Evolutionary conservation across 768 basidiomycete genomes (phyloP).

Genomic region (Leucocoprinus leucothites): DNA sequence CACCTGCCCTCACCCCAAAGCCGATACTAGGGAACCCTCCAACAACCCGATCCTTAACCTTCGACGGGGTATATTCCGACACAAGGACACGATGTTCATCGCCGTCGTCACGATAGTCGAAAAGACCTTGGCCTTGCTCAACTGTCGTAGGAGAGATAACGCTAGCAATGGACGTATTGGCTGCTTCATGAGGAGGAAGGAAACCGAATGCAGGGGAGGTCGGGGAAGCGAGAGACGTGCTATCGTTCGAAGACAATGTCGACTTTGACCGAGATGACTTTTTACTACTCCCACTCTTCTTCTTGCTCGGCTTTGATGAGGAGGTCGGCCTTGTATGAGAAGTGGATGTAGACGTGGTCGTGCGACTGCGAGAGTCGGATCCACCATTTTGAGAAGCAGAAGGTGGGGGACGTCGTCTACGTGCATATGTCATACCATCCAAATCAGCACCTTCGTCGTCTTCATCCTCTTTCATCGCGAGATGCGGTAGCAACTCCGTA

Average conservation of each 20-base stretch:
- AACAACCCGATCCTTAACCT: neutral
- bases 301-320: neutral
- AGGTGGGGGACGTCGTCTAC: constrained; percentile 25
- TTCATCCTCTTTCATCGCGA: constrained; percentile 26
- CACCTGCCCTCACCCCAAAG: neutral
- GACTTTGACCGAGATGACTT: constrained; percentile 25
- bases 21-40: constrained; percentile 9
- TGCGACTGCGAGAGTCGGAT: constrained; percentile 62
- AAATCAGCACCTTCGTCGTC: constrained; percentile 57
- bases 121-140: constrained; percentile 30
- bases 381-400: constrained; percentile 29
- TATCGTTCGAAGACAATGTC: constrained; percentile 23
- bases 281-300: neutral
- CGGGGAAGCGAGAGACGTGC: constrained; percentile 41
- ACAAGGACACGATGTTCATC: neutral
- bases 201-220: constrained; percentile 31
- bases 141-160: constrained; percentile 27
- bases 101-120: constrained; percentile 25
- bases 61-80: no score
- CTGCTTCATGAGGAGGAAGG: constrained; percentile 9
- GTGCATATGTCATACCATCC: constrained; percentile 52
- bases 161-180: constrained; percentile 6
- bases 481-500: constrained; percentile 3
- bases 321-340: neutral
- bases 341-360: constrained; percentile 42